Percentiles rank a stretch among this genome's conserved stretches.
Conservation (phyloP, 495 filamentous ascomycete genomes). For the Hypoxylon rickii region DNA sequence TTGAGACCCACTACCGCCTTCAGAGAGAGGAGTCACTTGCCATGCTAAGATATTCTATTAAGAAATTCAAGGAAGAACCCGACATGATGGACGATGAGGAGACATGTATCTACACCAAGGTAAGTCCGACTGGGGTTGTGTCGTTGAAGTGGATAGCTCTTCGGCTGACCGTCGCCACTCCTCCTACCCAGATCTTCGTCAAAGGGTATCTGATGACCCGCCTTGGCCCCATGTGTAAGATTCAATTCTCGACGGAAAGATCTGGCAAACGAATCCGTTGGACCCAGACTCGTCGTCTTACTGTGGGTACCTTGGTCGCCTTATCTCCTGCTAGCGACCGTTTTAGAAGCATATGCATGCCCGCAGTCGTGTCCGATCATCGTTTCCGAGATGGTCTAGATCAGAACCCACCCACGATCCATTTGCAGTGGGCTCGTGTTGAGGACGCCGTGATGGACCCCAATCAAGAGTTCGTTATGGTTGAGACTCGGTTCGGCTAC, state of each 20-base stretch:
- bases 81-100: constrained; percentile 58
- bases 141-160: neutral
- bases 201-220: constrained; percentile 63
- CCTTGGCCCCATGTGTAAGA: constrained; percentile 65
- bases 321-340: constrained; percentile 66
- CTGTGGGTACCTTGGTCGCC: constrained; percentile 71
- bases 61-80: constrained; percentile 49
- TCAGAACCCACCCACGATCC: constrained; percentile 70
- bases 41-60: constrained; percentile 63
- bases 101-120: constrained; percentile 76
- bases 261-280: constrained; percentile 73
- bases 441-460: constrained; percentile 70
- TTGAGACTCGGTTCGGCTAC: constrained; percentile 71
- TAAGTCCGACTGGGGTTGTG: constrained; percentile 44
- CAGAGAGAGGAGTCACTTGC: constrained; percentile 67
- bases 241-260: constrained; percentile 72
- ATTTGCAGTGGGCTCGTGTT: constrained; percentile 69
- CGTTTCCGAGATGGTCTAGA: constrained; percentile 61
- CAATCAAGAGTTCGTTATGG: constrained; percentile 73
- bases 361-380: constrained; percentile 76
- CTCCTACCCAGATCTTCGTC: constrained; percentile 63
- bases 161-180: constrained; percentile 1
- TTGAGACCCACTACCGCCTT: constrained; percentile 67
- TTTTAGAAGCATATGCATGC: constrained; percentile 67
- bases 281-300: constrained; percentile 74